Evolutionary conservation across 1,139 yeast species (phyloP), one percentile per base, ranked within the genome.

Genomic region (Saccharomyces pastorianus): DNA sequence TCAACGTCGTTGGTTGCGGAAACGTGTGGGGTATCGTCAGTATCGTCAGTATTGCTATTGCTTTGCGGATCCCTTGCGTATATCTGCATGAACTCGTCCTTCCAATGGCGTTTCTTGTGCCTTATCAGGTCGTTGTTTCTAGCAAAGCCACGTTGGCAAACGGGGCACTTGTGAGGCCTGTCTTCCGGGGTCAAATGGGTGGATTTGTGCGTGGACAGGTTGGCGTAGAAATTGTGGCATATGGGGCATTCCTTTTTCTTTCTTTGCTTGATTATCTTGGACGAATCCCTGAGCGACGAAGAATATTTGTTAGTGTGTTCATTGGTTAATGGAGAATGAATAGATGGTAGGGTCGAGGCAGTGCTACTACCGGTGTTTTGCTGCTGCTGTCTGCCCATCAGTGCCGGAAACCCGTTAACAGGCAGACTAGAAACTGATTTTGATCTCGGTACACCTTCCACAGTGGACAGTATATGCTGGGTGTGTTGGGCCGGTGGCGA

Each of bases 181-280:
- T 83, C 76, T 42, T 84, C 79, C 29, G 85, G 85, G 56, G 83
- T 81, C 53, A 85, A 70, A 67, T 89, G 96, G 14, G 90, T 86
- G 1, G 91, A 80, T 66, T 83, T 82, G 70, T 89, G 96, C 3
- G 96, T 88, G 31, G 93, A 89, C 61, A 89, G 73, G 68, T 89
- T 88, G 56, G 88, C 80, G 69, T 84, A 88, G 69, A 75, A 83
- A 54, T 84, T 76, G 60, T 80, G 80, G 69, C 96, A 89, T 54
- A 83, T 82, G 0, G 93, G 88, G 69, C 96, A 89, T 71, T 86
- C 88, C 69, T 87, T 79, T 76, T 87, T 88, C 71, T 81, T 84
- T 59, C 95, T 73, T 46, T 82, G 83, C 62, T 78, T 77, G 6
- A 52, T 31, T 38, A 38, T 38, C 13, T 38, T 38, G 23, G 44